A percentile compares a stretch with the other conserved stretches of the same genome.
phyloP scores from a whole-genome alignment of 140 eudicot genomes.

The Stevia rebaudiana region DNA sequence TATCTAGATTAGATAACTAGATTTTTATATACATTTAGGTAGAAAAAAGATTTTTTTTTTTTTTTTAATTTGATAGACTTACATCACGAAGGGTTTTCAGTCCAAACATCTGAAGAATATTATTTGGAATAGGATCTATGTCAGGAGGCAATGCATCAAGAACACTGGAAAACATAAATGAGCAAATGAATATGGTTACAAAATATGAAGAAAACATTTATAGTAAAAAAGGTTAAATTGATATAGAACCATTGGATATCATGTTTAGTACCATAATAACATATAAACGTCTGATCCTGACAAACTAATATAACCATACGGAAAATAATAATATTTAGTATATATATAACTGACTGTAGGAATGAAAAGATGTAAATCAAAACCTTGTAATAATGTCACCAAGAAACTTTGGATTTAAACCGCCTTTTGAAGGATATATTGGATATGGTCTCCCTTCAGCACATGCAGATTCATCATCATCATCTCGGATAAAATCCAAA shows the following conservation, averaged over 20 bases:
- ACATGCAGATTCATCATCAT: constrained; percentile 44
- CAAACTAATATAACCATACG: neutral
- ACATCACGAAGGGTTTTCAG: constrained; percentile 67
- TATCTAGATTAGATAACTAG: neutral
- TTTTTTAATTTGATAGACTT: constrained; percentile 27
- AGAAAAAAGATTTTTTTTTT: neutral
- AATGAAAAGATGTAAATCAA: constrained; percentile 20
- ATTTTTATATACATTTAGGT: constrained; percentile 3
- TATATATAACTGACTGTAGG: neutral
- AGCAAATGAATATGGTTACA: constrained; percentile 20
- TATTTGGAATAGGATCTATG: constrained; percentile 79
- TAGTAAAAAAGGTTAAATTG: neutral
- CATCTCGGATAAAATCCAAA: constrained; percentile 61
- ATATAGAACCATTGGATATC: neutral
- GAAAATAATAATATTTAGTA: neutral
- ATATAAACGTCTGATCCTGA: neutral
- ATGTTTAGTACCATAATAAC: neutral
- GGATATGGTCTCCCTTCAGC: constrained; percentile 82
- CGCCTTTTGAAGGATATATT: constrained; percentile 88
- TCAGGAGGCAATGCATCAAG: constrained; percentile 50
- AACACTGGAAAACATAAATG: constrained; percentile 47
- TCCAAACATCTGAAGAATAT: constrained; percentile 59
- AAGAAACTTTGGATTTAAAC: constrained; percentile 59
- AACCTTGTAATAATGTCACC: constrained; percentile 74
- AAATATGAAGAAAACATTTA: neutral